Evolutionary conservation across 345 rosid genomes (phyloP).

Genomic region (Turnera subulata): DNA sequence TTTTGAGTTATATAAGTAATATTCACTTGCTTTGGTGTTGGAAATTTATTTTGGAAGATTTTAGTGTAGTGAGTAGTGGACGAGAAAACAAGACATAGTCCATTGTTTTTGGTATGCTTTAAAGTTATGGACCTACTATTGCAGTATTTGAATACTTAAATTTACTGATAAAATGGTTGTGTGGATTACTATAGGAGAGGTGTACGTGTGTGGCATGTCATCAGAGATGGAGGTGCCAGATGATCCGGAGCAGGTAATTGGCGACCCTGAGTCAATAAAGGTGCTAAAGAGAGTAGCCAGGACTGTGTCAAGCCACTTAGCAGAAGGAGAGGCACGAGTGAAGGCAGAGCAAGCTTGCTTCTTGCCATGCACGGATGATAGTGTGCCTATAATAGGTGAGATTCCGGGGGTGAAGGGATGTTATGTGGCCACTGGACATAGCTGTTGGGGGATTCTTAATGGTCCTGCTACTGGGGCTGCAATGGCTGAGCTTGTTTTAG

Average conservation of each 20-base stretch:
- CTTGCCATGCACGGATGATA: slow-evolving; percentile 76
- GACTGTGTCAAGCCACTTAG: slow-evolving; percentile 66
- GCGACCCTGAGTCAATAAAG: slow-evolving; percentile 58
- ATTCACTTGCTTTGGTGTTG: too few species aligned
- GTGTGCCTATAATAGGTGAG: slow-evolving; percentile 70
- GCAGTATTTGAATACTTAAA: neutral
- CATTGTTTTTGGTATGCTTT: neutral
- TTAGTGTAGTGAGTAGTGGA: too few species aligned
- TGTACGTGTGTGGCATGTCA: slow-evolving; percentile 87
- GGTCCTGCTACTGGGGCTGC: slow-evolving; percentile 92
- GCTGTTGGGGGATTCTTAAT: slow-evolving; percentile 90
- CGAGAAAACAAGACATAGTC: neutral
- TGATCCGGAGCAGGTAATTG: slow-evolving; percentile 57
- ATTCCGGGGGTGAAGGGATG: slow-evolving; percentile 64
- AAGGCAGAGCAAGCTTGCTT: slow-evolving; percentile 92
- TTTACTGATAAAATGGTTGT: neutral
- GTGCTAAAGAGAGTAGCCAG: slow-evolving; percentile 71
- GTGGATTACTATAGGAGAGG: slow-evolving; percentile 53
- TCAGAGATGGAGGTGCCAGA: slow-evolving; percentile 70
- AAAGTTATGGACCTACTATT: neutral
- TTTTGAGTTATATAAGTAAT: neutral
- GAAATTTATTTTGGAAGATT: too few species aligned
- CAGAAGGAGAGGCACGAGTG: slow-evolving; percentile 49
- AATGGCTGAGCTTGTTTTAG: slow-evolving; percentile 71
- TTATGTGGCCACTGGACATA: slow-evolving; percentile 80